A percentile compares a stretch with the other conserved stretches of the same genome.
phyloP scores from a whole-genome alignment of 176 grass and related monocot species.

The Phoenix dactylifera region DNA sequence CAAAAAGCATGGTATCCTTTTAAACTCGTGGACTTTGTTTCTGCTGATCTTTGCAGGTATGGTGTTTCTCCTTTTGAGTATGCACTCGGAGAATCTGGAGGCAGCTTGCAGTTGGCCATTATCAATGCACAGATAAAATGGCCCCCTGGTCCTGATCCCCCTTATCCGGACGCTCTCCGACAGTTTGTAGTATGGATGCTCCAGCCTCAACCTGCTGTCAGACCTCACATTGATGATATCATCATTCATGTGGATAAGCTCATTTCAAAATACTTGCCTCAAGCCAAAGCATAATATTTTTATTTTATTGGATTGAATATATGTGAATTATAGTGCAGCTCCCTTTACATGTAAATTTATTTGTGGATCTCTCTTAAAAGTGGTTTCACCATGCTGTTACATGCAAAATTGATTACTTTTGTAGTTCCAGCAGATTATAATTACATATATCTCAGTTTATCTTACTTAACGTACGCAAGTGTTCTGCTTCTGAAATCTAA shows the following conservation, averaged over 20 bases:
- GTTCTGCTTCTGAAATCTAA: no score
- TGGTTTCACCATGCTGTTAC: no score
- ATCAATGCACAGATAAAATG: constrained; percentile 21
- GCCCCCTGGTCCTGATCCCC: constrained; percentile 1
- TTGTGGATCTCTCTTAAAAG: no score
- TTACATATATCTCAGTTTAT: no score
- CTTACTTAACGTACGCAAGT: no score
- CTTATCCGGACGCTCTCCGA: constrained; percentile 14
- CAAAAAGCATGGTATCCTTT: no score
- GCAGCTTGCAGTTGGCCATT: constrained; percentile 18
- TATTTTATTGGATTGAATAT: no score
- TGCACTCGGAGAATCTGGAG: constrained; percentile 14
- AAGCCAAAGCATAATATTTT: not conserved
- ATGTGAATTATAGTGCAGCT: no score
- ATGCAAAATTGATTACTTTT: no score
- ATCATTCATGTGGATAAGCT: constrained; percentile 22
- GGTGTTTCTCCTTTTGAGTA: constrained; percentile 19
- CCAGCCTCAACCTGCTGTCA: constrained; percentile 13
- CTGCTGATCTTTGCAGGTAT: not conserved
- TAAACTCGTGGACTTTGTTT: no score
- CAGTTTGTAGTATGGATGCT: constrained; percentile 19
- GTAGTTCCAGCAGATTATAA: no score
- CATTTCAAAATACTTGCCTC: constrained; percentile 4
- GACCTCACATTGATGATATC: constrained; percentile 14
- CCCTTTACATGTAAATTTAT: no score